Conservation (phyloP, 164 flowering plant genomes). For the Cinnamomum micranthum region DNA sequence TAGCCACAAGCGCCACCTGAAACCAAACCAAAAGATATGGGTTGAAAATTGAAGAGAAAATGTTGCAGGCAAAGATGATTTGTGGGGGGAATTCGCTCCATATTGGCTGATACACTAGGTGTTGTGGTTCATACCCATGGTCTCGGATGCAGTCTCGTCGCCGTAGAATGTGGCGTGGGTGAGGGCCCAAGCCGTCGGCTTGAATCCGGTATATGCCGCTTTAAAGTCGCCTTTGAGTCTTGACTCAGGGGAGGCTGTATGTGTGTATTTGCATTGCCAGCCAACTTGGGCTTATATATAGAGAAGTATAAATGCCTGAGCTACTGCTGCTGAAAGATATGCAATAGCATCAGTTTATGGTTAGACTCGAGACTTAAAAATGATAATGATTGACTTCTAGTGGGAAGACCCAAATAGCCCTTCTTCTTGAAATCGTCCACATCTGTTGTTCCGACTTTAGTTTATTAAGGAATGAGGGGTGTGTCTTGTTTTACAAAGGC, state of each 20-base stretch:
- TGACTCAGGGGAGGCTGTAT: too few relatives aligned
- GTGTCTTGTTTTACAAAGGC: neutral
- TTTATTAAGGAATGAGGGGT: too few relatives aligned
- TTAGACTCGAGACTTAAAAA: too few relatives aligned
- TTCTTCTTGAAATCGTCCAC: too few relatives aligned
- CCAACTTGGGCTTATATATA: neutral
- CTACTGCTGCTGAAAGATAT: too few relatives aligned
- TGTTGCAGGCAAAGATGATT: neutral
- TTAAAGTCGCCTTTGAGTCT: neutral
- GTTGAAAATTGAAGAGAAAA: neutral
- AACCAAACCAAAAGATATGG: neutral
- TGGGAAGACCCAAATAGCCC: neutral
- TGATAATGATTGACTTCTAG: neutral
- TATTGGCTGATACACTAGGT: neutral
- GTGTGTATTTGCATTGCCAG: neutral
- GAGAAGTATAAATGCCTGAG: too few relatives aligned
- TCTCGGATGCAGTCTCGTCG: conserved; percentile 69
- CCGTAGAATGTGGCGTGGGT: conserved; percentile 97
- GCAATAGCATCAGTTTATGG: too few relatives aligned
- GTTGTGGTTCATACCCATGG: conserved; percentile 50
- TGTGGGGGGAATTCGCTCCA: neutral
- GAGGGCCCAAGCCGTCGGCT: conserved; percentile 42
- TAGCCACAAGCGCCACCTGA: conserved; percentile 98
- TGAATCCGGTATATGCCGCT: conserved; percentile 17
- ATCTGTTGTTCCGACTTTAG: too few relatives aligned